These are phyloP conservation scores for Peziza echinospora DNA, from an alignment of 495 filamentous ascomycete genomes.

Conservation along the genomic window DNA sequence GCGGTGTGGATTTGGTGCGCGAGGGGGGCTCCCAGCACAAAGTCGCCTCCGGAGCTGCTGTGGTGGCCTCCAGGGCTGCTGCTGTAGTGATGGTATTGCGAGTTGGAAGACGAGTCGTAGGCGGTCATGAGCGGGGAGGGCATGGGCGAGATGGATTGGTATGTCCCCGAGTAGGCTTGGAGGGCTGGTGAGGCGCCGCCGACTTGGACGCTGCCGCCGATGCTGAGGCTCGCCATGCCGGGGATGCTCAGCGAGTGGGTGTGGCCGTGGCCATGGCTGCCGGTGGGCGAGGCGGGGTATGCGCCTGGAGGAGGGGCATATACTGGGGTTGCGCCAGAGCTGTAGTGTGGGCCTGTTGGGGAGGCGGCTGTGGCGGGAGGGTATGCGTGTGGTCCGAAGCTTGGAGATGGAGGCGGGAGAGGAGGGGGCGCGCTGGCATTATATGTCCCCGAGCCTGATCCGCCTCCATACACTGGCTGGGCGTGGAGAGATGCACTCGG, in stretches of 20 bases:
- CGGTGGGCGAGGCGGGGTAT: neutral
- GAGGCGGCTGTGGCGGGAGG: neutral
- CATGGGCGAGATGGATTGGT: slow-evolving; percentile 89
- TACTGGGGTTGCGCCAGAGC: too few species aligned
- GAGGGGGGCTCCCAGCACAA: neutral
- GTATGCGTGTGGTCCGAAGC: neutral
- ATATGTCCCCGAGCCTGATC: neutral
- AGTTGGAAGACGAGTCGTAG: slow-evolving; percentile 7
- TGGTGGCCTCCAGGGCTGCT: too few species aligned
- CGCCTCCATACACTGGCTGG: neutral
- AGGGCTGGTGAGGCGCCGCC: slow-evolving; percentile 57
- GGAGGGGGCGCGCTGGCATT: neutral
- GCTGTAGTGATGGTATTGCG: too few species aligned
- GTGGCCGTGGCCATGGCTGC: neutral
- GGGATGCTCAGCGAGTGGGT: slow-evolving; percentile 5
- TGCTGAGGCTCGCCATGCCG: slow-evolving; percentile 6
- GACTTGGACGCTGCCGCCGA: too few species aligned
- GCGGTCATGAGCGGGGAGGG: slow-evolving; percentile 41
- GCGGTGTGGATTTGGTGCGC: slow-evolving; percentile 16
- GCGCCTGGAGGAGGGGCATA: neutral
- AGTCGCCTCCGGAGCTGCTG: neutral
- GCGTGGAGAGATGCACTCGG: neutral
- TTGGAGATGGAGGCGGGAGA: neutral
- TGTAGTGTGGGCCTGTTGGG: neutral
- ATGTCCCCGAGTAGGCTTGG: slow-evolving; percentile 84